These are phyloP conservation scores for Colletotrichum eleusines DNA, from an alignment of 2,329 filamentous ascomycete species.

Conservation along the genomic window DNA sequence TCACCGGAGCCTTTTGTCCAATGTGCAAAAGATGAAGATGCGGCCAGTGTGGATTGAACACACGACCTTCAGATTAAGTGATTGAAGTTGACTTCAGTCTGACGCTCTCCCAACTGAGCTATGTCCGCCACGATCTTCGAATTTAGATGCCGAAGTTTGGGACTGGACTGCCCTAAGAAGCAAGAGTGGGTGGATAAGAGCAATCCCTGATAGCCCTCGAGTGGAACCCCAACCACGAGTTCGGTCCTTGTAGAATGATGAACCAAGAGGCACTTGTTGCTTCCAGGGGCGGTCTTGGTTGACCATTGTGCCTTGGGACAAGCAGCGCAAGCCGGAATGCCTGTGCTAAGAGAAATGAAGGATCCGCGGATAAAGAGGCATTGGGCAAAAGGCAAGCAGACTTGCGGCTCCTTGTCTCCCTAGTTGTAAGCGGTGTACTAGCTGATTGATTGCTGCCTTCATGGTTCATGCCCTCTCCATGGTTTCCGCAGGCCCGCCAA, in stretches of 20 bases:
- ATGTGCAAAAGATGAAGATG: slow-evolving; percentile 23
- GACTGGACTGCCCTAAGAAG: neutral
- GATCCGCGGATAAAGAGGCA: too few species aligned
- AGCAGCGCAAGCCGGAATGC: neutral
- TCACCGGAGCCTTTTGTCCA: too few species aligned
- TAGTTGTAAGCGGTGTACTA: too few species aligned
- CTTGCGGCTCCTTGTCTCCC: neutral
- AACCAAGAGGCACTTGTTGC: neutral
- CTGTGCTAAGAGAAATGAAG: neutral
- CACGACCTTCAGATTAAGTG: slow-evolving; percentile 41
- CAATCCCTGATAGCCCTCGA: neutral
- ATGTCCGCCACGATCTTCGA: slow-evolving; percentile 39
- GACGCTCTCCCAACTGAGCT: slow-evolving; percentile 42
- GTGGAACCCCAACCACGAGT: neutral
- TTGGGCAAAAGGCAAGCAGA: neutral
- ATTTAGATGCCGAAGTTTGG: fast-evolving
- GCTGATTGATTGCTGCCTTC: too few species aligned
- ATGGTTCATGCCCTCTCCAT: neutral
- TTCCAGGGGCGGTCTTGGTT: neutral
- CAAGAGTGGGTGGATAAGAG: neutral
- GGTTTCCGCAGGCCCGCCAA: slow-evolving; percentile 1
- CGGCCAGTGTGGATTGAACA: slow-evolving; percentile 43
- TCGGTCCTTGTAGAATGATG: neutral
- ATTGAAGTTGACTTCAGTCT: slow-evolving; percentile 41
- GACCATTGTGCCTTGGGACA: neutral